Base-by-base conservation (phyloP, 2,329 filamentous ascomycete genomes). In the Penicillium sp. region DNA sequence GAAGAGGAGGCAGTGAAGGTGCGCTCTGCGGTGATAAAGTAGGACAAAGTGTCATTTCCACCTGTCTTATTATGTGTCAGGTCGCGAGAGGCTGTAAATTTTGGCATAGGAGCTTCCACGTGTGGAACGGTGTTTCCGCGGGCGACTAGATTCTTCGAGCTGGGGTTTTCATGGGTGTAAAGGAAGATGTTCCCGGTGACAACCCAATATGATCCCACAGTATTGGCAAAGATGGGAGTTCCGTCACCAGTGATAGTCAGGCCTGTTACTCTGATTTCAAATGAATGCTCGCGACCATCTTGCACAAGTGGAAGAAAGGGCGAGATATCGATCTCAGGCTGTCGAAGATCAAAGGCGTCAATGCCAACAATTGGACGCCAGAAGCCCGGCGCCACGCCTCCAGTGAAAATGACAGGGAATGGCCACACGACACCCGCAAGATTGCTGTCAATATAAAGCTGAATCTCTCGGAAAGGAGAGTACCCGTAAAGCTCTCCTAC, bases 291-390 rank as follows among this genome's bases (percentile, higher is more conserved):
- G 2, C 78, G 66, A 0, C 87, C 88, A 67, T 93, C 87, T 63
- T 84, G 88, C 0, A 95, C 80, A 1, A 89, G 59, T 0, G 89
- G 86, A 3, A 95, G 78, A 80, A 89, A 95, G 0, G 90, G 87
- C 1, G 90, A 89, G 50, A 96, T 87, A 69, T 96, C 91, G 62
- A 96, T 90, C 71, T 95, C 89, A 63, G 91, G 87, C 71, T 95
- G 90, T 47, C 84, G 81, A 25, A 96, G 79, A 70, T 95, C 90
- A 71, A 92, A 95, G 0, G 90, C 86, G 68, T 95, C 88, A 20
- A 90, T 86, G 0, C 90, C 90, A 2, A 90, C 91, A 55, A 95
- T 83, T 0, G 91, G 91, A 6, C 90, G 82, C 84, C 92, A 92
- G 41, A 95, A 82, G 1, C 86, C 86, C 4, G 90, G 90, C 0